Conservation (phyloP, 305 asterid genomes). For the Petunia hybrid region DNA sequence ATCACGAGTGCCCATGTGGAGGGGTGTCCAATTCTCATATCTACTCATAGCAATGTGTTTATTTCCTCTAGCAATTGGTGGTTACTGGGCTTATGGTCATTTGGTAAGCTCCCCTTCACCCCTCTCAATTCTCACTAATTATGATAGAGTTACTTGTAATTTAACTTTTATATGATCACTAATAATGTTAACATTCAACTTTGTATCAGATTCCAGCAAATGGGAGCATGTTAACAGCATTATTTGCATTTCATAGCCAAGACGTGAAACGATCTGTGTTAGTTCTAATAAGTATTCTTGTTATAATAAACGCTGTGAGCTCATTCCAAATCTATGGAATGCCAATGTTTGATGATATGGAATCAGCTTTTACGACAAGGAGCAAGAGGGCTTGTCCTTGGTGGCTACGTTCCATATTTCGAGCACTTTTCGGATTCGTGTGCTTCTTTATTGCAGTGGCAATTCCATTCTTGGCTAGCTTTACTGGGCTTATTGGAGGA, state of each 20-base stretch:
- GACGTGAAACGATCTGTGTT: conserved; percentile 57
- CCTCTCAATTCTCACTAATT: not conserved
- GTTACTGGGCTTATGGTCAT: conserved; percentile 90
- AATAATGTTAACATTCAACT: not conserved
- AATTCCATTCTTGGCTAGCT: conserved; percentile 71
- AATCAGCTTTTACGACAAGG: conserved; percentile 60
- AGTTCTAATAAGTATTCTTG: conserved; percentile 57
- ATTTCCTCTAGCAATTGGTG: conserved; percentile 78
- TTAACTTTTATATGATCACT: not conserved
- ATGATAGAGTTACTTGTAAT: not conserved
- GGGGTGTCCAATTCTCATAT: conserved; percentile 77
- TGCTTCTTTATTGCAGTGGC: conserved; percentile 81
- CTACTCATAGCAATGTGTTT: conserved; percentile 67
- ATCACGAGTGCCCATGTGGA: conserved; percentile 94
- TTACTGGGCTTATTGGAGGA: conserved; percentile 80
- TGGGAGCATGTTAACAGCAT: conserved; percentile 72
- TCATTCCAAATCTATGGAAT: conserved; percentile 85
- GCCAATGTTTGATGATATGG: conserved; percentile 78
- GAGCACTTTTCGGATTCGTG: conserved; percentile 62
- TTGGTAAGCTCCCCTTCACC: conserved; percentile 42
- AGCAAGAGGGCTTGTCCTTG: conserved; percentile 73
- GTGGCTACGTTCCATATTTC: conserved; percentile 72
- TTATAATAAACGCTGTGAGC: conserved; percentile 65
- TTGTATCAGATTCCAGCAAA: conserved; percentile 66
- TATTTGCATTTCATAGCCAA: conserved; percentile 58